Base-by-base conservation (phyloP, 2,329 filamentous ascomycete genomes). In the Fusarium bactridioides region DNA sequence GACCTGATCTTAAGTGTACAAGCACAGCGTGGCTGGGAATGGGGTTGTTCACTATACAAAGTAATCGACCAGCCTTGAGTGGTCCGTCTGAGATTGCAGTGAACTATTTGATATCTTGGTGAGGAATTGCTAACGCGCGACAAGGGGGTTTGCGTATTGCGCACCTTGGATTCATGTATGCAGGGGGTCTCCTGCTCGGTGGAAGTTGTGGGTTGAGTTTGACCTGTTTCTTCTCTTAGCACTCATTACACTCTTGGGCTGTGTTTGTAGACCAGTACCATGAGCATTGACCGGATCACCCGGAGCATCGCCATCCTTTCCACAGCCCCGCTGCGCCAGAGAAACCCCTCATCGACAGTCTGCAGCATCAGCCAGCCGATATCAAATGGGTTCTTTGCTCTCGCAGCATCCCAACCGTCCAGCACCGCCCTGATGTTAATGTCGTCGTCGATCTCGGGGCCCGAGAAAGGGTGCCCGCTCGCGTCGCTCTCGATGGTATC, bases 381-480 rank as follows among this genome's bases (percentile, higher is more conserved):
- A 2, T 48, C 45, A 3, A 48, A 48, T 1, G 45, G 27, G 3
- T 48, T 48, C 21, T 1, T n/a, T 3, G 27, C 45, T 5, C 45
- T 29, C 27, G 27, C 45, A 6, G 21, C 45, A 48, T 48, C 45
- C 45, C 45, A 48, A 11, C 45, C 45, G 0, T 48, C 27, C 7
- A 48, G 10, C 0, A 48, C 27, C 13, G 45, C 45, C 4, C 27
- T n/a, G 3, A 48, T 48, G 0, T 48, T 48, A 0, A 48, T 48
- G 5, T 48, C 27, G 15, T 48, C 45, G 13, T 48, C 45, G 21
- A 48, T 5, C 10, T n/a, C 27, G 4, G 27, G 45, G 7, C 4
- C 45, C 5, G 21, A 48, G 27, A 48, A 48, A 12, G 1, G 2
- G 5, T 48, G 44, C 0, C 12, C 18, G 0, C 6, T 15, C 9